phyloP scores from a whole-genome alignment of 2,329 filamentous ascomycete genomes.

The Aspergillus jensenii region DNA sequence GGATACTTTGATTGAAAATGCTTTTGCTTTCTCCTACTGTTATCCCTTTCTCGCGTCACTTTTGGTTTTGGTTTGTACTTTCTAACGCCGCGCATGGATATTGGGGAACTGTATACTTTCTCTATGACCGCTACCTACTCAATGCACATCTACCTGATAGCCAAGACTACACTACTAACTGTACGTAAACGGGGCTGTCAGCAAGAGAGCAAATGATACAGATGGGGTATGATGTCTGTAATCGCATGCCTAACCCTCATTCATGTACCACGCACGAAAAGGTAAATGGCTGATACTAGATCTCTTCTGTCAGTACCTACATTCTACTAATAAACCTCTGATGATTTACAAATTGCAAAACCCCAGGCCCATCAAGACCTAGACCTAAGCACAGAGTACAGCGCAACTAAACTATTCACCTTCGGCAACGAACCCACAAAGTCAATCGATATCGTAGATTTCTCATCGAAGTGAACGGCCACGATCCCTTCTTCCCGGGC shows the following conservation, averaged over 20 bases:
- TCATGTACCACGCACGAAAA: too few species aligned
- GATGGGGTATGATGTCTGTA: too few species aligned
- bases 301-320: too few species aligned
- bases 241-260: too few species aligned
- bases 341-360: too few species aligned
- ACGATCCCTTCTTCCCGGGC: constrained; percentile 22
- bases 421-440: too few species aligned
- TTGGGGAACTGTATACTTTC: not conserved
- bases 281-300: too few species aligned
- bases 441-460: not conserved
- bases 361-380: too few species aligned
- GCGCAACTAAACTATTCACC: too few species aligned
- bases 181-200: not conserved
- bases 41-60: not conserved
- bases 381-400: too few species aligned
- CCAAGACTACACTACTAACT: not conserved
- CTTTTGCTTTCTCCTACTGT: not conserved
- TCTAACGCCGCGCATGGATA: not conserved
- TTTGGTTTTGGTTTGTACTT: not conserved
- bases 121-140: not conserved
- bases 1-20: not conserved
- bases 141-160: not conserved
- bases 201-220: not conserved
- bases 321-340: too few species aligned
- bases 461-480: not conserved